These are phyloP conservation scores for Piloderma croceum DNA, from an alignment of 768 basidiomycete genomes.

Conservation along the genomic window DNA sequence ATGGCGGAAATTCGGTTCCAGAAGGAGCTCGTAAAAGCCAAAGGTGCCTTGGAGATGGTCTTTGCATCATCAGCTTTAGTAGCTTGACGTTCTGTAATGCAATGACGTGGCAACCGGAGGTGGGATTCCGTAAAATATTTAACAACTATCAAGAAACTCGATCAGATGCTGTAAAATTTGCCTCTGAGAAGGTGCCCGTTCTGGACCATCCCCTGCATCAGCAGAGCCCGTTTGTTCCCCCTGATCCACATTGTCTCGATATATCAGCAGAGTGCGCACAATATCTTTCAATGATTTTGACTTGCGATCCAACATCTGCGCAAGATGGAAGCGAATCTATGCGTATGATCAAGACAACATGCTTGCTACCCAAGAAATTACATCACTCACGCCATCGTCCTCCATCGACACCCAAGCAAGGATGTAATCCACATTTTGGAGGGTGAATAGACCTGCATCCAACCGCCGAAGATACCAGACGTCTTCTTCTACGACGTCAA, in stretches of 20 bases:
- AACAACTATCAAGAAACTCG: constrained; percentile 41
- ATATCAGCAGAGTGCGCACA: constrained; percentile 62
- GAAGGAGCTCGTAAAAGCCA: constrained; percentile 72
- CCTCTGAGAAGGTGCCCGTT: constrained; percentile 48
- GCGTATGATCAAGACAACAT: constrained; percentile 7
- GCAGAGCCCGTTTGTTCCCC: constrained; percentile 28
- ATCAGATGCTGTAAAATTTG: constrained; percentile 69
- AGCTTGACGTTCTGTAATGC: constrained; percentile 14
- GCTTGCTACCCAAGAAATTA: constrained; percentile 1
- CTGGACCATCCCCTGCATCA: constrained; percentile 26
- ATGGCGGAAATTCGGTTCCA: constrained; percentile 83
- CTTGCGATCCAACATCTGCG: constrained; percentile 70
- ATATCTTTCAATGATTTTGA: constrained; percentile 68
- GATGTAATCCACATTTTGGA: constrained; percentile 92
- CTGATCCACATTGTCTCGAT: constrained; percentile 68
- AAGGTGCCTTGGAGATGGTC: constrained; percentile 90
- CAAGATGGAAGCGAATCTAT: constrained; percentile 74
- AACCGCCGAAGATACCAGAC: constrained; percentile 80
- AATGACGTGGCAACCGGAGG: too few species aligned
- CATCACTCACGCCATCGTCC: constrained; percentile 81
- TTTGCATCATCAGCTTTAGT: constrained; percentile 50
- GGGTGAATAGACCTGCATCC: constrained; percentile 80
- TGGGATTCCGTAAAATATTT: too few species aligned
- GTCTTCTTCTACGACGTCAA: constrained; percentile 61
- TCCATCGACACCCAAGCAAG: constrained; percentile 96